Conservation (phyloP, 345 rosid genomes). For the Ailanthus altissimus region DNA sequence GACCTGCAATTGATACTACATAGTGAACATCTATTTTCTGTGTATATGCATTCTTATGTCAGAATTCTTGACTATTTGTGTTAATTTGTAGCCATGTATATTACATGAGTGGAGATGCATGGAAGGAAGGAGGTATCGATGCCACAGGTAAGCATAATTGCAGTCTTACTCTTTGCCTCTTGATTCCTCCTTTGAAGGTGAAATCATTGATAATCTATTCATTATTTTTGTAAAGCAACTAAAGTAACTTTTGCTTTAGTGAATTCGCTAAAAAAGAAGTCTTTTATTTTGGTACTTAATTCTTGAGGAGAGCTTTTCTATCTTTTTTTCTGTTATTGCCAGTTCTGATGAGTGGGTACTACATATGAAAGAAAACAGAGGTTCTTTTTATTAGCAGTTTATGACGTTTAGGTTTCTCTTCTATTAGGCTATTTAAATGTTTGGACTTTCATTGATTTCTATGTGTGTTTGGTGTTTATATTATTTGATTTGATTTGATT, state of each 20-base stretch:
- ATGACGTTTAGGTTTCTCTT: not conserved
- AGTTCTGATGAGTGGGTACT: slow-evolving; percentile 7
- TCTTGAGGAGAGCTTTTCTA: not conserved
- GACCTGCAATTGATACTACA: not conserved
- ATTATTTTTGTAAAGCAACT: not conserved
- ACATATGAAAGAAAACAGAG: not conserved
- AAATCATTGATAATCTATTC: not conserved
- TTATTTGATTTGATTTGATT: not conserved
- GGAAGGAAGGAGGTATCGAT: slow-evolving; percentile 99
- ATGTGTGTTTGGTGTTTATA: not conserved
- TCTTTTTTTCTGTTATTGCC: not conserved
- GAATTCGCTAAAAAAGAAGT: not conserved
- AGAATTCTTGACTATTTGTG: slow-evolving; percentile 36
- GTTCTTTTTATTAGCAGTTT: not conserved
- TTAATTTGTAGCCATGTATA: slow-evolving; percentile 73
- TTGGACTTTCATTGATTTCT: not conserved
- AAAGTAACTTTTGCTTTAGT: not conserved
- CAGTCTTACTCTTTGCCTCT: slow-evolving; percentile 6
- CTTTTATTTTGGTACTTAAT: not conserved
- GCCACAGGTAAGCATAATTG: slow-evolving; percentile 70
- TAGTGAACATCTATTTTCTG: not conserved
- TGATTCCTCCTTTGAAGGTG: not conserved
- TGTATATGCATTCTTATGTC: slow-evolving; percentile 17
- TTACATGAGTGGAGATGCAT: slow-evolving; percentile 99
- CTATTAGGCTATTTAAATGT: not conserved